A percentile compares a stretch with the other conserved stretches of the same genome.
phyloP scores from a whole-genome alignment of 345 rosid genomes.

The Hypericum perforatum region DNA sequence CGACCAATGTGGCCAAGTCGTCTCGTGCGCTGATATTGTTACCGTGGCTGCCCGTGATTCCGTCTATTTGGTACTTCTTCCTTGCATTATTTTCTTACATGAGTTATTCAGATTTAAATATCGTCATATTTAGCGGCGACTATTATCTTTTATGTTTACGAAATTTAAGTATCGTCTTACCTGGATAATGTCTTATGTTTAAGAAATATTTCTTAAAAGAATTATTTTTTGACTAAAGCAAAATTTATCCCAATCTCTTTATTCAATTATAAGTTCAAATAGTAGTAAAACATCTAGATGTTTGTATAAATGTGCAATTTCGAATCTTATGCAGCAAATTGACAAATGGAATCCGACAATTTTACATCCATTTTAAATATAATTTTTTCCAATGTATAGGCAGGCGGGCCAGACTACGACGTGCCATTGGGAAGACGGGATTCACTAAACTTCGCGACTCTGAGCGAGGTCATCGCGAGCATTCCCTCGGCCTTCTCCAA shows the following conservation, averaged over 20 bases:
- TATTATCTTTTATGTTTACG: background rate
- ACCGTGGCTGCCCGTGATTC: conserved; percentile 58
- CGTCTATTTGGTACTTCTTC: conserved; percentile 32
- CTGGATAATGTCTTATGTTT: no score
- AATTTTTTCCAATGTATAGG: background rate
- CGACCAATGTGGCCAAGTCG: conserved; percentile 38
- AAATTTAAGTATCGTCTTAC: no score
- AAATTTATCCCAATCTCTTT: no score
- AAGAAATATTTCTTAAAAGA: no score
- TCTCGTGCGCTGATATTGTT: conserved; percentile 44
- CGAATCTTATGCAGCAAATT: no score
- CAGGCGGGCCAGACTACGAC: conserved; percentile 10
- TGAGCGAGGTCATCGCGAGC: conserved; percentile 5
- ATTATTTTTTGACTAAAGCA: no score
- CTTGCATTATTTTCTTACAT: background rate
- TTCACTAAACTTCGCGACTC: conserved; percentile 4
- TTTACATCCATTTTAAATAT: no score
- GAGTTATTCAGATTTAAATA: background rate
- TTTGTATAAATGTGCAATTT: no score
- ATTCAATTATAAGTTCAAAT: no score
- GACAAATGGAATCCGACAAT: no score
- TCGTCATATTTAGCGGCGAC: background rate
- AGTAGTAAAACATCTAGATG: no score
- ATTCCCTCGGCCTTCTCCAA: conserved; percentile 6
- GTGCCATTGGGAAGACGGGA: conserved; percentile 10